Percentiles rank a stretch among this genome's conserved stretches.
Conservation (phyloP, 108 stramenopile genomes). For the Cyclotella sp. region DNA sequence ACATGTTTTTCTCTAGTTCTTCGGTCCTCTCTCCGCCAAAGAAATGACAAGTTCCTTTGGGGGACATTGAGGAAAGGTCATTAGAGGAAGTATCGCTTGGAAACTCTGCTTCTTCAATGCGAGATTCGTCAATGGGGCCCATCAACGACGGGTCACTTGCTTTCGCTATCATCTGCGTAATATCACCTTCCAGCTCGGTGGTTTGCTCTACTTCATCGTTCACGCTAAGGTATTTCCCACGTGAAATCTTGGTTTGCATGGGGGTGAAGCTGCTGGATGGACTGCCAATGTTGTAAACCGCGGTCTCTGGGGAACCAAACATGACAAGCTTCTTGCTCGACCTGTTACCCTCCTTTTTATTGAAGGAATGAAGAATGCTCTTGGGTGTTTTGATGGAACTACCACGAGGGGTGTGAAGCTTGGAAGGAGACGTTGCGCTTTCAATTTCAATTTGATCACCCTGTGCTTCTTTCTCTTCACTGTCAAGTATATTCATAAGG, state of each 20-base stretch:
- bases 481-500: conserved; percentile 16
- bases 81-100: conserved; percentile 33
- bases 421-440: conserved; percentile 14
- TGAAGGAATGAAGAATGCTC: conserved; percentile 57
- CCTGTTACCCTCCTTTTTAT: conserved; percentile 17
- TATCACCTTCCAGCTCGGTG: conserved; percentile 43
- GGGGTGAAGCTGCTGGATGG: conserved; percentile 83
- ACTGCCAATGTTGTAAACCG: conserved; percentile 78
- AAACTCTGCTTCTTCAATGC: conserved; percentile 33
- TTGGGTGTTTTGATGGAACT: conserved; percentile 36
- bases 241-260: conserved; percentile 61
- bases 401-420: conserved; percentile 7
- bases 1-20: conserved; percentile 64
- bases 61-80: conserved; percentile 15
- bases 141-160: conserved; percentile 41
- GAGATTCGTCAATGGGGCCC: conserved; percentile 30
- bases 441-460: conserved; percentile 10
- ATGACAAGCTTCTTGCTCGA: conserved; percentile 56
- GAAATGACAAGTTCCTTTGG: conserved; percentile 21
- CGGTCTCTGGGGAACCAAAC: conserved; percentile 84
- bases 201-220: conserved; percentile 21
- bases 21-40: conserved; percentile 43
- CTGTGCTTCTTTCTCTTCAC: not conserved
- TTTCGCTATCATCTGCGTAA: conserved; percentile 33
- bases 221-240: conserved; percentile 55